Base-by-base conservation (phyloP, 495 filamentous ascomycete species). In the Beverwykella pulmonaria region DNA sequence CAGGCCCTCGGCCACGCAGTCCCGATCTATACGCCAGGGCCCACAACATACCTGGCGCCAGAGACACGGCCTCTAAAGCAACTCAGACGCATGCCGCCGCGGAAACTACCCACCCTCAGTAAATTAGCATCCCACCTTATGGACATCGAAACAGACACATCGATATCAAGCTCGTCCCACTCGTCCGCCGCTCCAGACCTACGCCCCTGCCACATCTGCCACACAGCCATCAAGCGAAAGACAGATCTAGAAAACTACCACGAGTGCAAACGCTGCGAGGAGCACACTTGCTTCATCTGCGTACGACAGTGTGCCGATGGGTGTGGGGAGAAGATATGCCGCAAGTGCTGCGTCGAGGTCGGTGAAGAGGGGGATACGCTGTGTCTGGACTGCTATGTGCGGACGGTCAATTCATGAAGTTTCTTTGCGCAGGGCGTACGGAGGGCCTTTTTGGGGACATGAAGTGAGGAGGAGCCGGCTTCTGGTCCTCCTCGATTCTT, bases 241-340 rank as follows among this genome's bases (percentile, higher is more conserved):
- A 32, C 41, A 20, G 69, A 71, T 49, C 49, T 71, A 19, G 60
- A 68, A 19, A 63, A 59, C 50, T 71, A 61, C 57, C 22, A 53
- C 0, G 56, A 57, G 12, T 71, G 69, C 36, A 52, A 56, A 22
- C n/a, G 47, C 25, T 71, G 69, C 48, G 55, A 34, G 15, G 65
- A 68, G 39, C 59, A 65, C 17, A 58, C 65, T 17, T 71, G 69
- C 44, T 67, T 65, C 22, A 59, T 71, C n/a, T 71, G 69, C n/a
- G 44, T 61, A 46, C 26, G 69, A 23, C n/a, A 32, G 19, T 71
- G 69, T 47, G 20, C 32, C 19, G 57, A 61, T 0, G 62, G 50
- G 15, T 68, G 69, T 29, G 20, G 20, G 30, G 61, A 48, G 36
- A 36, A 41, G 26, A 12, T 71, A 9, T 71, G 69, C 49, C 67